phyloP scores from a whole-genome alignment of 2,329 filamentous ascomycete genomes.

The Coleophoma cylindrospora region DNA sequence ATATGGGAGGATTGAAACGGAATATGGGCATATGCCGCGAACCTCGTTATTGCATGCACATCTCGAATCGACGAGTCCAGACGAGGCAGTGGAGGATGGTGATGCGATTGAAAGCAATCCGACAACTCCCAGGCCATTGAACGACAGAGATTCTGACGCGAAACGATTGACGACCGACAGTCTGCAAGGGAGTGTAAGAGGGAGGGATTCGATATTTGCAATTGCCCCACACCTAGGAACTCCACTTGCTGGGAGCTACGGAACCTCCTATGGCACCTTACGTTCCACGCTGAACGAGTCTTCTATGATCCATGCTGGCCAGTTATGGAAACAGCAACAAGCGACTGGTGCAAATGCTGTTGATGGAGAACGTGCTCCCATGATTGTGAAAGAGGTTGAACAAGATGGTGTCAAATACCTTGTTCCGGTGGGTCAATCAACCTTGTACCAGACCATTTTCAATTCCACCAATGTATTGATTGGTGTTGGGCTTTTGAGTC shows the following conservation, averaged over 20 bases:
- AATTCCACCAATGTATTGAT: slow-evolving; percentile 84
- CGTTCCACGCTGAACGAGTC: slow-evolving; percentile 22
- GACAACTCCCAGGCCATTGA: slow-evolving; percentile 24
- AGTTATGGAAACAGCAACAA: slow-evolving; percentile 47
- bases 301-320: slow-evolving; percentile 46
- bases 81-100: slow-evolving; percentile 22
- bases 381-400: slow-evolving; percentile 85
- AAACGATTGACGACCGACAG: slow-evolving; percentile 17
- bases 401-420: slow-evolving; percentile 75
- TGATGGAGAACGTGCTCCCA: slow-evolving; percentile 62
- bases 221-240: slow-evolving; percentile 58
- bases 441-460: slow-evolving; percentile 89
- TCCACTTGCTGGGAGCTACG: slow-evolving; percentile 68
- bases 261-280: slow-evolving; percentile 54
- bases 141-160: slow-evolving; percentile 30
- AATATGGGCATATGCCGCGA: slow-evolving; percentile 15
- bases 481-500: slow-evolving; percentile 80
- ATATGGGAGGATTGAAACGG: slow-evolving; percentile 20
- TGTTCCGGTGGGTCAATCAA: slow-evolving; percentile 88
- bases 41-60: slow-evolving; percentile 44
- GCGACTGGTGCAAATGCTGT: slow-evolving; percentile 35
- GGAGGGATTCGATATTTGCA: slow-evolving; percentile 48
- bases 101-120: slow-evolving; percentile 6
- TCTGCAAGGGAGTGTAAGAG: slow-evolving; percentile 26
- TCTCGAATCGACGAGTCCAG: slow-evolving; percentile 34